Conservation (phyloP, 2,329 filamentous ascomycete genomes). For the Hypoxylon sp. region DNA sequence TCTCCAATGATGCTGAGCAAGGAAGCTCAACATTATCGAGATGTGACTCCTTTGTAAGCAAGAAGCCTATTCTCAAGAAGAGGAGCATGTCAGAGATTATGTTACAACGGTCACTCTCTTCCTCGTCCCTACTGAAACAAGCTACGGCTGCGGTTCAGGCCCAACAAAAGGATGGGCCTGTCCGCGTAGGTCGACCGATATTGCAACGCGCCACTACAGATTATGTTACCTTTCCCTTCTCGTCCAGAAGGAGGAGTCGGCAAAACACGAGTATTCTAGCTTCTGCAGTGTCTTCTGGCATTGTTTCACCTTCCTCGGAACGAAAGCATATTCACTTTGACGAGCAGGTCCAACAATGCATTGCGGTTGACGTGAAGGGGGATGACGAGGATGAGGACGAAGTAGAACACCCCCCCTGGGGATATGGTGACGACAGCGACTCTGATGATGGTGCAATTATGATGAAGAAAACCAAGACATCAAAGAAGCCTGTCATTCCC, state of each 20-base stretch:
- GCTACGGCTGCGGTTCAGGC: conserved; percentile 89
- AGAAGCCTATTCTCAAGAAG: conserved; percentile 97
- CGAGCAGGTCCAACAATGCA: conserved; percentile 95
- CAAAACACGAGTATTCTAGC: conserved; percentile 76
- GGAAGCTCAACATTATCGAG: conserved; percentile 65
- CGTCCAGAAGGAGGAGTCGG: conserved; percentile 72
- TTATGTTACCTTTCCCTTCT: conserved; percentile 75
- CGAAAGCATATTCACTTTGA: conserved; percentile 96
- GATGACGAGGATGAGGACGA: conserved; percentile 81
- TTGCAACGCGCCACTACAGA: conserved; percentile 78
- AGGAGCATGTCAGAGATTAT: conserved; percentile 96
- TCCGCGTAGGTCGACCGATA: conserved; percentile 65
- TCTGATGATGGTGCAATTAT: conserved; percentile 85
- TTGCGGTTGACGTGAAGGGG: conserved; percentile 89
- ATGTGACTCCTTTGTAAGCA: conserved; percentile 77
- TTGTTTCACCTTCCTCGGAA: conserved; percentile 73
- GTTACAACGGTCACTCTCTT: conserved; percentile 88
- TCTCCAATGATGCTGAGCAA: conserved; percentile 61
- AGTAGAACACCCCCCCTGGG: conserved; percentile 57
- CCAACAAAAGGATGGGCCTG: conserved; percentile 74
- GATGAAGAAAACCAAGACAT: conserved; percentile 79
- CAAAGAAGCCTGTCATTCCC: conserved; percentile 70
- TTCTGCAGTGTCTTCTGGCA: conserved; percentile 79
- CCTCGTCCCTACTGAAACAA: conserved; percentile 90
- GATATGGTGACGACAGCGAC: conserved; percentile 70